Evolutionary conservation across 805 yeast species (phyloP).

Genomic region (Kregervanrija pseudodelftensis): DNA sequence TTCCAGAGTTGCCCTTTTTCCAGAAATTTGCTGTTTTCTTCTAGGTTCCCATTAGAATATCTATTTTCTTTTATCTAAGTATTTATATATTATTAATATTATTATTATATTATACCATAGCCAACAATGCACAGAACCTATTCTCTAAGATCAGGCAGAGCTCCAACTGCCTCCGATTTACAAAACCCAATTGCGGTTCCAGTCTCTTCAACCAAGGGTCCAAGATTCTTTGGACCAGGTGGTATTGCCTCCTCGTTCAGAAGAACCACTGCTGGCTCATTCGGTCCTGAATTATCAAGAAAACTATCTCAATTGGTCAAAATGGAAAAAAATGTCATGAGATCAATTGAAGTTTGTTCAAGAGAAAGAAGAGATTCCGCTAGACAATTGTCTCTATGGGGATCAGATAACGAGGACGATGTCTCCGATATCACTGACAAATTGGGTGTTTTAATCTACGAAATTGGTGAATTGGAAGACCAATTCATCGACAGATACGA

Average conservation of each 20-base stretch:
- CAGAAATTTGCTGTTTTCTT: no score
- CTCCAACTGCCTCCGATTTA: slow-evolving; percentile 77
- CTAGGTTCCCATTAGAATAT: no score
- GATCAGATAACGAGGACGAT: slow-evolving; percentile 80
- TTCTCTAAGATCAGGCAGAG: slow-evolving; percentile 69
- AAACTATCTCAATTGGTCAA: slow-evolving; percentile 68
- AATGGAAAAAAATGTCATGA: slow-evolving; percentile 75
- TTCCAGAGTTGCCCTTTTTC: no score
- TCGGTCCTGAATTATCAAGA: slow-evolving; percentile 75
- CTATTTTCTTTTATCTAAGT: no score
- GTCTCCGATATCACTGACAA: slow-evolving; percentile 83
- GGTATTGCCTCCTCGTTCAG: slow-evolving; percentile 42
- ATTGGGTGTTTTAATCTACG: slow-evolving; percentile 74
- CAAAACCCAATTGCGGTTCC: slow-evolving; percentile 80
- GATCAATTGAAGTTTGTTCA: slow-evolving; percentile 71
- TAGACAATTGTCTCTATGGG: slow-evolving; percentile 78
- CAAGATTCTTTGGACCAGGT: slow-evolving; percentile 82
- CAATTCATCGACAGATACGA: slow-evolving; percentile 82
- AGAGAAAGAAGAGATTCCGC: slow-evolving; percentile 78
- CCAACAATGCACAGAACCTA: slow-evolving; percentile 72
- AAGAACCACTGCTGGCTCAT: slow-evolving; percentile 67
- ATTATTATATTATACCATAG: no score
- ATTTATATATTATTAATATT: no score
- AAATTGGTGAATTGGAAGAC: slow-evolving; percentile 81
- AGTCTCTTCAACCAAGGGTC: slow-evolving; percentile 51